These are phyloP conservation scores for Debaryomyces sp. DNA, from an alignment of 1,139 yeast genomes.

Conservation along the genomic window DNA sequence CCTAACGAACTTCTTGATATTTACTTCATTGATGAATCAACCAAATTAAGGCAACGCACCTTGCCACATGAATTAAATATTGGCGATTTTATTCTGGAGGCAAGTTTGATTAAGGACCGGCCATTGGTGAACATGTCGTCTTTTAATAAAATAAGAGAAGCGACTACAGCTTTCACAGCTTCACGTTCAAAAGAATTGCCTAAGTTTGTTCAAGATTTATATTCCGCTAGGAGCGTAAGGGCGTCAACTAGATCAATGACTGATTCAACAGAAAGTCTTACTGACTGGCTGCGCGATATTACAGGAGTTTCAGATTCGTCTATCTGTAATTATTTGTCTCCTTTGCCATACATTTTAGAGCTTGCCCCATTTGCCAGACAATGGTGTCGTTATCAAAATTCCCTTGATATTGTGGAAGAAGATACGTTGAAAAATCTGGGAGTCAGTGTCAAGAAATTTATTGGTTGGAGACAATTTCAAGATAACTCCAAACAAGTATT, in stretches of 20 bases:
- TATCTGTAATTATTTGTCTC: conserved; percentile 20
- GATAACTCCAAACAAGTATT: conserved; percentile 16
- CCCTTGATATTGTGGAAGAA: conserved; percentile 28
- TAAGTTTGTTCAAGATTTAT: conserved; percentile 18
- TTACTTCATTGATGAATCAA: conserved; percentile 30
- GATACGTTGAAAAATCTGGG: conserved; percentile 18
- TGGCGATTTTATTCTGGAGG: conserved; percentile 25
- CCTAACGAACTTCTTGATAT: conserved; percentile 42
- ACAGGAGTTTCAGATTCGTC: conserved; percentile 32
- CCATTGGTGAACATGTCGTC: conserved; percentile 11
- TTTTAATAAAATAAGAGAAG: conserved; percentile 18
- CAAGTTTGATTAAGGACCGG: background rate
- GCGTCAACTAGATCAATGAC: conserved; percentile 18
- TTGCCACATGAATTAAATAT: conserved; percentile 42
- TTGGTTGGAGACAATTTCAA: conserved; percentile 44
- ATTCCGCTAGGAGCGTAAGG: conserved; percentile 14
- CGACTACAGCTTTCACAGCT: conserved; percentile 23
- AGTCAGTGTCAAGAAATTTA: conserved; percentile 30
- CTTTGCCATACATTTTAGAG: conserved; percentile 27
- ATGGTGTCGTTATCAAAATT: conserved; percentile 39
- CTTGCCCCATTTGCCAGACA: conserved; percentile 36
- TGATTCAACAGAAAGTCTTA: background rate
- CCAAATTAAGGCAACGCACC: conserved; percentile 21
- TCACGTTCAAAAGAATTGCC: conserved; percentile 30
- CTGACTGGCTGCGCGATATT: conserved; percentile 18